Percentiles rank a stretch among this genome's conserved stretches.
Evolutionary conservation across 2,329 filamentous ascomycete genomes (phyloP).

Genomic region (Colletotrichum sp.): DNA sequence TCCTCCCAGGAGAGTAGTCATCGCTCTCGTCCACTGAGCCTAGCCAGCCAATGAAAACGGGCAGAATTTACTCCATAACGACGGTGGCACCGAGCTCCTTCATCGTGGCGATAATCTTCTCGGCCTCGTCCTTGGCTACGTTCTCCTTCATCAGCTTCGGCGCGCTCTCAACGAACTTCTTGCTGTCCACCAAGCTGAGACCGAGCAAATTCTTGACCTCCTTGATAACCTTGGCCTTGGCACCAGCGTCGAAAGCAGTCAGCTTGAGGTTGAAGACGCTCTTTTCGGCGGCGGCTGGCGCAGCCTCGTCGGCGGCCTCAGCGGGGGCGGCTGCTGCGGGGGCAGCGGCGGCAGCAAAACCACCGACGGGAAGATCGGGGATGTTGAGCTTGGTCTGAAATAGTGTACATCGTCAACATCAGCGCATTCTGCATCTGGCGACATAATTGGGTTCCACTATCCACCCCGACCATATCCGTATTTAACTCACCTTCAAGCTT

Average conservation of each 20-base stretch:
- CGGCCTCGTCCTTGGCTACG: constrained; percentile 97
- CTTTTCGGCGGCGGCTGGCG: constrained; percentile 91
- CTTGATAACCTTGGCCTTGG: constrained; percentile 99
- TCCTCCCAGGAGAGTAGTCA: background rate
- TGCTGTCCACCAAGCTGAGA: constrained; percentile 95
- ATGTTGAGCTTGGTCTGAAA: constrained; percentile 90
- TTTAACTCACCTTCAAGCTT: constrained; percentile 79
- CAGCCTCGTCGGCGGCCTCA: constrained; percentile 86
- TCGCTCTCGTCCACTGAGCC: background rate
- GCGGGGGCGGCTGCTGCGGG: constrained; percentile 60
- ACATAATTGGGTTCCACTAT: background rate
- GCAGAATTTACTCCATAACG: constrained; percentile 77
- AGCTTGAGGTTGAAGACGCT: constrained; percentile 97
- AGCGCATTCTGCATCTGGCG: background rate
- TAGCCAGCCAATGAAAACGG: background rate
- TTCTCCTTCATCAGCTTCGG: constrained; percentile 99
- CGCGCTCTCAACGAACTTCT: constrained; percentile 99
- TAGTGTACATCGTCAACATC: background rate
- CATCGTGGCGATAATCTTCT: constrained; percentile 96
- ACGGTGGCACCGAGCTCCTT: constrained; percentile 92
- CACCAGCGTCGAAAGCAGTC: constrained; percentile 80
- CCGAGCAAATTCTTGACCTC: constrained; percentile 97
- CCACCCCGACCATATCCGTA: background rate
- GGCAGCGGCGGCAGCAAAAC: constrained; percentile 75
- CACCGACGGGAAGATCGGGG: constrained; percentile 93